Percentiles rank a stretch among this genome's conserved stretches.
These are phyloP conservation scores for Colletotrichum sp. DNA, from an alignment of 2,329 filamentous ascomycete genomes.

Conservation along the genomic window DNA sequence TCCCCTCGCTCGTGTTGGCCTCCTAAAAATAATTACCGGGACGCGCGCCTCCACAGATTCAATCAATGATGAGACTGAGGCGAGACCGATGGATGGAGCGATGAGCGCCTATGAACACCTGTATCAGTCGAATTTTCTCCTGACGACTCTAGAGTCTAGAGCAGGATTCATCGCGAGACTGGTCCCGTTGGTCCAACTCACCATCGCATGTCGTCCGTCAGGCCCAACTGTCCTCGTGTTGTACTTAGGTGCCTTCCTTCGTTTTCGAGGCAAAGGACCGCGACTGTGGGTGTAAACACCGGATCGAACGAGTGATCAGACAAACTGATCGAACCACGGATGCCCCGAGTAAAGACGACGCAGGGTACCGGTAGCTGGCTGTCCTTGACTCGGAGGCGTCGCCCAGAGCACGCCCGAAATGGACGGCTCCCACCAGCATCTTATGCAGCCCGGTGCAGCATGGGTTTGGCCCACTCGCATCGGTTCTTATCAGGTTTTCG, in stretches of 20 bases:
- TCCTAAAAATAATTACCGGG: constrained; percentile 17
- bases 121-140: background rate
- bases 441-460: background rate
- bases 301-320: background rate
- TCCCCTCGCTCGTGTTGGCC: constrained; percentile 12
- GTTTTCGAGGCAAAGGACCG: background rate
- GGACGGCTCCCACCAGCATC: background rate
- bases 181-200: background rate
- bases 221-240: background rate
- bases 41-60: constrained; percentile 14
- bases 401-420: background rate
- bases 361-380: background rate
- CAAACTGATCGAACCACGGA: background rate
- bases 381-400: background rate
- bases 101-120: background rate
- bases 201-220: background rate
- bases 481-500: background rate
- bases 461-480: background rate
- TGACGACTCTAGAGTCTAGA: background rate
- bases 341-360: background rate
- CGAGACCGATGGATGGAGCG: background rate
- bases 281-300: background rate
- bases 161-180: background rate
- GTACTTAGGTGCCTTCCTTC: background rate
- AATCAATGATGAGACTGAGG: constrained; percentile 7